phyloP scores from a whole-genome alignment of 2,329 filamentous ascomycete species.

The Metarhizium robertsii region DNA sequence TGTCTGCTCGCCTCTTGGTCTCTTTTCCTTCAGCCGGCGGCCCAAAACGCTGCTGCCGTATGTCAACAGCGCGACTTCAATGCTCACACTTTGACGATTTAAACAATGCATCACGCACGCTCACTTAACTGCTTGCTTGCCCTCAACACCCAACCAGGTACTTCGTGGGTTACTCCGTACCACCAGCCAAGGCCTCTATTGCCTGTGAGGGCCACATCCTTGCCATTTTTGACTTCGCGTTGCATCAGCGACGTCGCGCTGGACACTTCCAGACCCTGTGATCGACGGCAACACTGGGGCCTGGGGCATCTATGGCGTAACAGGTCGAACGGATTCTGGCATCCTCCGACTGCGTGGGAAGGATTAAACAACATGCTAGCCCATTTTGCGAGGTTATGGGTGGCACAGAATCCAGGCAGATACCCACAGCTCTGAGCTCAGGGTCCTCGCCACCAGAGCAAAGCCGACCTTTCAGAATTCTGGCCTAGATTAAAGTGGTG shows the following conservation, averaged over 20 bases:
- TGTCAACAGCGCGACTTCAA: too few species aligned
- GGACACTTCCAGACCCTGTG: constrained; percentile 1
- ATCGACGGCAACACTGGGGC: neutral
- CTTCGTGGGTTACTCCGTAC: neutral
- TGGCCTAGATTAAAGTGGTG: neutral
- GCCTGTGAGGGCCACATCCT: neutral
- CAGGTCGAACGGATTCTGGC: neutral
- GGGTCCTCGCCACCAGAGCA: neutral
- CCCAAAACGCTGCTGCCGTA: too few species aligned
- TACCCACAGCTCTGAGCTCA: neutral
- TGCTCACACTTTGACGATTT: neutral
- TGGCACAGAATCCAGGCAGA: neutral
- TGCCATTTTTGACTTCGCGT: neutral
- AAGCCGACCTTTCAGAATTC: neutral
- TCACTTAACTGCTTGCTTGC: neutral
- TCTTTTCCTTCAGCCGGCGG: too few species aligned
- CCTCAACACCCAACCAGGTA: neutral
- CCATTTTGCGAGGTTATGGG: neutral
- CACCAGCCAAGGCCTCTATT: neutral
- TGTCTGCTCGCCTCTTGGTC: too few species aligned
- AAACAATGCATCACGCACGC: neutral
- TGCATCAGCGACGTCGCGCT: neutral
- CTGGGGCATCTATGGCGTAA: constrained; percentile 5
- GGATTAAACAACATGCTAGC: neutral
- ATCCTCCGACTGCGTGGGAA: neutral